A percentile compares a stretch with the other conserved stretches of the same genome.
Evolutionary conservation across 169 alveolate genomes (phyloP).

Genomic region (Eimeria acervulina): DNA sequence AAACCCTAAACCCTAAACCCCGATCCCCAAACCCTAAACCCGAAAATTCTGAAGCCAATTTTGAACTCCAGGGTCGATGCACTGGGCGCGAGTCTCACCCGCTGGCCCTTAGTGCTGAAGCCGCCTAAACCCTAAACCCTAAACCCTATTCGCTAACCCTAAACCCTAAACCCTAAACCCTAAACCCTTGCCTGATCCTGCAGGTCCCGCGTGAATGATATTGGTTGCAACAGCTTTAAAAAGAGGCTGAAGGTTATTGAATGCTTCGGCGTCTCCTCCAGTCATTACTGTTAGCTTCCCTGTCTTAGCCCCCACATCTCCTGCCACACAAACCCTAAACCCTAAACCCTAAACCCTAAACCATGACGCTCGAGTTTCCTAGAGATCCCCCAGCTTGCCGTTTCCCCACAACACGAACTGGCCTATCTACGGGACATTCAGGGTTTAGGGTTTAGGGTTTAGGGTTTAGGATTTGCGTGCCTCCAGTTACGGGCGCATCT

Average conservation of each 20-base stretch:
- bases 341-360: constrained; percentile 36
- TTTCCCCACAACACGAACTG: too few relatives aligned
- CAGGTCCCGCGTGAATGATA: constrained; percentile 88
- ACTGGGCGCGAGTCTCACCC: too few relatives aligned
- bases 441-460: not conserved
- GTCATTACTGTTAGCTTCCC: constrained; percentile 89
- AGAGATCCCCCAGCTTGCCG: too few relatives aligned
- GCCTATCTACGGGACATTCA: too few relatives aligned
- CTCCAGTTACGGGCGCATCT: constrained; percentile 95
- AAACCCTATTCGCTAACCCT: not conserved
- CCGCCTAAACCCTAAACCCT: not conserved
- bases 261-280: constrained; percentile 89
- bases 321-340: constrained; percentile 63
- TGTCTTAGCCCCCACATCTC: constrained; percentile 89
- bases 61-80: not conserved
- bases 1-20: too few relatives aligned
- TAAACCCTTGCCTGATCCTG: constrained; percentile 86
- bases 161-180: not conserved
- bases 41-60: not conserved
- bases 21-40: not conserved
- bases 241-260: constrained; percentile 83
- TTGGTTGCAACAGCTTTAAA: constrained; percentile 87
- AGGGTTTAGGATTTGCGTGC: constrained; percentile 87
- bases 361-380: not conserved
- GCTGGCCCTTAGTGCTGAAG: too few relatives aligned